These are phyloP conservation scores for Kodamaea fungicola DNA, from an alignment of 1,139 yeast genomes.

Conservation along the genomic window DNA sequence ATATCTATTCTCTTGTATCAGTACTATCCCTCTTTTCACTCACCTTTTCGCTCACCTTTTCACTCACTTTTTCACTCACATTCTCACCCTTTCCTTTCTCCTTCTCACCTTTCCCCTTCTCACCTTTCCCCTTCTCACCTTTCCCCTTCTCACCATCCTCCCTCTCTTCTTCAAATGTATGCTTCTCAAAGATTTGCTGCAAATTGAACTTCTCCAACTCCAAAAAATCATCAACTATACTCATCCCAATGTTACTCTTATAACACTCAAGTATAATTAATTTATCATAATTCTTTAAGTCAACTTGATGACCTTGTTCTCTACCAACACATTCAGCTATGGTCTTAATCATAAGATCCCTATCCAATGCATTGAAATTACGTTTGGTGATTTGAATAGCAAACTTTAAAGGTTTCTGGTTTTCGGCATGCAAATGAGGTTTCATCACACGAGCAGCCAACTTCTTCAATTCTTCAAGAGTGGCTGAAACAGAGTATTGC, in stretches of 20 bases:
- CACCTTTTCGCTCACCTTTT: conserved; percentile 7
- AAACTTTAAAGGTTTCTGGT: conserved; percentile 55
- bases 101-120: conserved; percentile 2
- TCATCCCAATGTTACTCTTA: conserved; percentile 77
- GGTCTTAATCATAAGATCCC: conserved; percentile 64
- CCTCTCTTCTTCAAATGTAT: conserved; percentile 17
- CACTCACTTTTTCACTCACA: conserved; percentile 4
- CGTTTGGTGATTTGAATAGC: conserved; percentile 81
- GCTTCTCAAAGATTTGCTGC: conserved; percentile 59
- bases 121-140: conserved; percentile 2
- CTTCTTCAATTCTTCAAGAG: conserved; percentile 60
- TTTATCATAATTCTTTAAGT: conserved; percentile 75
- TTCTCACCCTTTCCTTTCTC: conserved; percentile 5
- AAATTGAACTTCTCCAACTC: conserved; percentile 53
- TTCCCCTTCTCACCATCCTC: conserved; percentile 8
- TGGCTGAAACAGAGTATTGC: conserved; percentile 69
- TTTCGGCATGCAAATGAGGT: conserved; percentile 63
- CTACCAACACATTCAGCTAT: conserved; percentile 73
- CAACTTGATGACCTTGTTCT: conserved; percentile 72
- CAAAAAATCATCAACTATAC: conserved; percentile 69
- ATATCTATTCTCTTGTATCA: neutral
- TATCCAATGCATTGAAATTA: conserved; percentile 68
- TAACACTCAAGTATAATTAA: conserved; percentile 83
- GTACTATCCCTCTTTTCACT: conserved; percentile 5
- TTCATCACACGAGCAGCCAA: conserved; percentile 54